Conservation (phyloP, 495 filamentous ascomycete genomes). For the Talaromyces trachyspermus region DNA sequence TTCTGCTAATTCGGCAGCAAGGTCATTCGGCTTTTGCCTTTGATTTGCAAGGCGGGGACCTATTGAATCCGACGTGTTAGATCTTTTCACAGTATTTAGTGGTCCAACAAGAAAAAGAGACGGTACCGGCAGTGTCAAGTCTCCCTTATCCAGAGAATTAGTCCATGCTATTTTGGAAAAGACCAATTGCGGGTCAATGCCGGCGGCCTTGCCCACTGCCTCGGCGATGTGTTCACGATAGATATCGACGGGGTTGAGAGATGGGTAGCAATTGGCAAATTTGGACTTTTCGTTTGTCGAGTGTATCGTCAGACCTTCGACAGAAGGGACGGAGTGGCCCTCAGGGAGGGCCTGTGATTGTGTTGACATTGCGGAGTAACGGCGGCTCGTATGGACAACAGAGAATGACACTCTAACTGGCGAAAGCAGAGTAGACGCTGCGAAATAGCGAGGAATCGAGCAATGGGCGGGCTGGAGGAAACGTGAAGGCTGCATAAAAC, state of each 20-base stretch:
- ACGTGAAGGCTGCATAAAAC: slow-evolving; percentile 14
- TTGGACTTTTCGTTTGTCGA: slow-evolving; percentile 31
- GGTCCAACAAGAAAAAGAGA: slow-evolving; percentile 1
- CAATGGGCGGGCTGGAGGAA: slow-evolving; percentile 6
- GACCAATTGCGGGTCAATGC: slow-evolving; percentile 67
- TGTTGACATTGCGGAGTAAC: slow-evolving; percentile 28
- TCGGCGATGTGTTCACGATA: slow-evolving; percentile 79
- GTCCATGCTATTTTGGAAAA: slow-evolving; percentile 78
- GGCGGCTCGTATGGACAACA: too few species aligned
- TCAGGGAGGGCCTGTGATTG: slow-evolving; percentile 22
- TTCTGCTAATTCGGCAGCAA: slow-evolving; percentile 61
- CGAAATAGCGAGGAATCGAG: slow-evolving; percentile 1
- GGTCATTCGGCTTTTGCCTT: slow-evolving; percentile 72
- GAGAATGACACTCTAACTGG: too few species aligned
- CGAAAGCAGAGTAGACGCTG: too few species aligned
- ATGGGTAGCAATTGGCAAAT: slow-evolving; percentile 48
- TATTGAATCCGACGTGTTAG: too few species aligned
- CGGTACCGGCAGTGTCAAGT: slow-evolving; percentile 65
- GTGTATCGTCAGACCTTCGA: slow-evolving; percentile 34
- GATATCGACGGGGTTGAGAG: slow-evolving; percentile 77
- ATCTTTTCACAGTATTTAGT: too few species aligned
- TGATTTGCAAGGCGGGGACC: slow-evolving; percentile 69
- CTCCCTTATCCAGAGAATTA: slow-evolving; percentile 77
- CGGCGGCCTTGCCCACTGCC: slow-evolving; percentile 62
- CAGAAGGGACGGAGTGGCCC: slow-evolving; percentile 13